Base-by-base conservation (phyloP, 108 stramenopile species). In the Heterococcus sp. region DNA sequence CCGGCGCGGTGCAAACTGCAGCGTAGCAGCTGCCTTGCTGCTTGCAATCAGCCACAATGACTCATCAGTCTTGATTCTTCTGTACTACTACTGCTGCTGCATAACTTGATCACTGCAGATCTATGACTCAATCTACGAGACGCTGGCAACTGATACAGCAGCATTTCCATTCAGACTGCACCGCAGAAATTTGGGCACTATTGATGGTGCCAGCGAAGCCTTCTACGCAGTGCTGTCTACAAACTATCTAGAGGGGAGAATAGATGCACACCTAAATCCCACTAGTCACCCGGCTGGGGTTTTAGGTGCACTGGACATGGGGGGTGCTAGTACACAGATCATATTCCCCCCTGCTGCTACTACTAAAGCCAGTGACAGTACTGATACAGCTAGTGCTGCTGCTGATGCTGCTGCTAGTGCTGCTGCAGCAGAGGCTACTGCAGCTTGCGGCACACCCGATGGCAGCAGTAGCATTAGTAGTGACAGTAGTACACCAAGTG, bases 191-290 rank as follows among this genome's bases (percentile, higher is more conserved):
- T 21, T 87, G 27, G 84, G 84, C 68, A 87, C 86, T 3, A 75
- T 87, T 34, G 69, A 71, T 29, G 86, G 86, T 31, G 38, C 81
- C 4, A 58, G 21, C 37, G 87, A 87, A 40, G 87, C 81, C 11
- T 87, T 38, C 32, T 87, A 75, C 75, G 87, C 85, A 4, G 87
- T 77, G 27, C 37, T 87, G 3, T 72, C 85, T 2, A 73, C 85
- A 1, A 87, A 87, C 38, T 86, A 63, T 65, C 71, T 87, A 1
- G 73, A 32, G 30, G 87, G 87, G 3, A 66, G 75, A 8, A 87
- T 87, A 38, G 85, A 87, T 65, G 75, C 82, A 0, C 32, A 66
- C 58, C 69, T 87, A 72, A 38, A 78, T 40, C 38, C 85, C 36
- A 82, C 80, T 75, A 68, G 39, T 27, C 71, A 81, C 32, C 37